Base-by-base conservation (phyloP, 148 eudicot species). In the Rhododendron vialii region DNA sequence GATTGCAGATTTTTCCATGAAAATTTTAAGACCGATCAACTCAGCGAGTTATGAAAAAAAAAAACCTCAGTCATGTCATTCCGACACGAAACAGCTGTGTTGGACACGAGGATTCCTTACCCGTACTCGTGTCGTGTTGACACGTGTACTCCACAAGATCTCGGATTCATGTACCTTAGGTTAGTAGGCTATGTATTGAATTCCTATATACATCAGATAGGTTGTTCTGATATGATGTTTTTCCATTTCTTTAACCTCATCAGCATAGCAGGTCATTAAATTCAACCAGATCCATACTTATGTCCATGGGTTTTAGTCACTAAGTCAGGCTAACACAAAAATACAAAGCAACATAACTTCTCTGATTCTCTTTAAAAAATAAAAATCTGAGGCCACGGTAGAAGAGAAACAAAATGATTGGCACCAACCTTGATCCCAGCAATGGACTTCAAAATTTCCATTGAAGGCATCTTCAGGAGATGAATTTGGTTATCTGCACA, bases 401-500 rank as follows among this genome's bases (percentile, higher is more conserved):
- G 45, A 76, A 55, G 79, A 57, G 22, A 47, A 28, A 81, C 36
- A 77, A 85, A 17, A 50, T 79, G 22, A 86, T 18, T 45, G 87
- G 45, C 26, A 88, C 92, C 79, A 82, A 96, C 99, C 99, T 93
- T 96, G 84, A 96, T 96, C 71, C 99, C 99, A n/a, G 96, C 89
- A 87, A 96, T 93, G 67, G 99, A 92, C 90, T 92, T 92, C 88
- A 89, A 78, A 76, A 96, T 92, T 90, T 92, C 94, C 93, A 94
- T 89, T 28, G 97, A 92, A 53, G 95, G 88, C 98, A 94, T 94
- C 89, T 92, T 92, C 86, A 96, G 84, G 28, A 96, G 85, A 87
- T 92, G 94, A 84, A 96, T 87, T 85, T 86, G 97, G 84, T 96
- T 96, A 94, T 95, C 96, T 86, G 95, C 95, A 88, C 98, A 96